Evolutionary conservation across 179 eudicot species (phyloP), one percentile per base, ranked within the genome.

Genomic region (Beta macrorhiza): DNA sequence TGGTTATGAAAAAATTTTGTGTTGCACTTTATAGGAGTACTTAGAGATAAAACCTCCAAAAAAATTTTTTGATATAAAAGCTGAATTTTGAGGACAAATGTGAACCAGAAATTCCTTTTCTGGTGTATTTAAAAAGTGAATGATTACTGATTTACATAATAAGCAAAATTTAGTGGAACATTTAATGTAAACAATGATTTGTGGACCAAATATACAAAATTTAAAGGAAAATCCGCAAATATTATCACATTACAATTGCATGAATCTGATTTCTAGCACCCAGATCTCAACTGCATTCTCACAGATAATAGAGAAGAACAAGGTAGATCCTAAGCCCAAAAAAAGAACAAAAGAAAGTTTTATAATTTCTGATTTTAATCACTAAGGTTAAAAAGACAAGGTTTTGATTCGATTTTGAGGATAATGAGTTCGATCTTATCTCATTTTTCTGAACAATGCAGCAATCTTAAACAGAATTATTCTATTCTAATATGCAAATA

Each of bases 241-340:
- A 72, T 10, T 22, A 5, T 32, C 55, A 19, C 25, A 53, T 55
- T 56, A 0, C 20, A 53, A 74, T 2, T 74, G 11, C 45, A 74
- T 53, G 11, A 73, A 3, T 7, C 29, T 25, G 49, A 13, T 51
- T 51, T 52, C 11, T 7, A 7, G 15, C 57, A 51, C 37, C 15
- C 75, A 52, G 49, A 74, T 74, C 62, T 55, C 13, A 74, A 16
- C 49, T 20, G 29, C 77, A 74, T 74, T 55, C 15, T 72, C 17
- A 13, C 15, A 45, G 17, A 44, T 5, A 0, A 68, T 22, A 3
- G 32, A 29, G 32, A 17, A 69, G 22, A 45, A 42, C 20, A 44
- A 45, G 1, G 51, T 22, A 69, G 73, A 69, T 69, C 69, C 42
- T 25, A 8, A 2, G 17, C 0, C 19, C 32, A 32, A 13, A 67